phyloP scores from a whole-genome alignment of 1,284 basidiomycete species.

The Omphalotus olearius region DNA sequence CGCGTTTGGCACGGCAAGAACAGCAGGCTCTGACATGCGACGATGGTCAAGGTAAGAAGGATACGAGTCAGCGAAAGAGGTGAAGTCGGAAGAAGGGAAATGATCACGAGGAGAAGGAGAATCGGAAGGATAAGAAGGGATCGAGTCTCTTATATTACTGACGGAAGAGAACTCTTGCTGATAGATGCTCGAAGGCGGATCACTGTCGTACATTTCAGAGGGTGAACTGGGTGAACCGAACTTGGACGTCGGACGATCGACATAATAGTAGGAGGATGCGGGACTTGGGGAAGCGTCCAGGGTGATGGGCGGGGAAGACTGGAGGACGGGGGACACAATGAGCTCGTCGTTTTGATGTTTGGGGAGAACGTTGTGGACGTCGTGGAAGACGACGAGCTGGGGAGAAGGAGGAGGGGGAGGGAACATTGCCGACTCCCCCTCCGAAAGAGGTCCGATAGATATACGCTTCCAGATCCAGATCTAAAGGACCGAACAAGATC shows the following conservation, averaged over 20 bases:
- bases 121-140: conserved; percentile 30
- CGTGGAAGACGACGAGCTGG: conserved; percentile 3
- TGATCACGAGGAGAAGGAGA: conserved; percentile 40
- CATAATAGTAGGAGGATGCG: conserved; percentile 27
- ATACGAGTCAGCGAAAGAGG: conserved; percentile 38
- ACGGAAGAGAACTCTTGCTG: conserved; percentile 22
- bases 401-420: not conserved
- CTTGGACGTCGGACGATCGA: conserved; percentile 21
- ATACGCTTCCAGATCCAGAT: too few relatives aligned
- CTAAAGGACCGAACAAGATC: too few relatives aligned
- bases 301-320: conserved; percentile 24
- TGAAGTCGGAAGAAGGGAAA: conserved; percentile 33
- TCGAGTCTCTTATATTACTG: conserved; percentile 23
- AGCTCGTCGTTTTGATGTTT: conserved; percentile 12
- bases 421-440: conserved; percentile 7
- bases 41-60: conserved; percentile 34
- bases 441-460: not conserved
- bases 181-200: conserved; percentile 15
- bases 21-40: conserved; percentile 61
- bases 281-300: conserved; percentile 26
- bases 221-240: conserved; percentile 27
- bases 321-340: conserved; percentile 23
- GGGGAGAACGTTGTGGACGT: conserved; percentile 9
- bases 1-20: conserved; percentile 30
- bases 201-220: conserved; percentile 25